phyloP scores from a whole-genome alignment of 768 basidiomycete species.

The Lactarius indigo region DNA sequence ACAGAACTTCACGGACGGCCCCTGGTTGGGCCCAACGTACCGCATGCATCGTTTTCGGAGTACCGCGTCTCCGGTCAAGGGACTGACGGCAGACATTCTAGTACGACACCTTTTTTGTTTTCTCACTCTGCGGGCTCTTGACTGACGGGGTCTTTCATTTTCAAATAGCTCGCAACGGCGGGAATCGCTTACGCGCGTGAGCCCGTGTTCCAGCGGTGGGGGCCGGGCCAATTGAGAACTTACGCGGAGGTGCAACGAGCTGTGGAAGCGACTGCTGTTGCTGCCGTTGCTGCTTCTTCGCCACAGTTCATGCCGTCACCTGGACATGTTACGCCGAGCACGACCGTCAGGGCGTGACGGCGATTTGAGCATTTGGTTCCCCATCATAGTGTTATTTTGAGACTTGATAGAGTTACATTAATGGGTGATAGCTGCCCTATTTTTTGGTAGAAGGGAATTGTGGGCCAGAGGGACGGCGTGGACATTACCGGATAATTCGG shows the following conservation, averaged over 20 bases:
- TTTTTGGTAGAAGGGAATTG: neutral
- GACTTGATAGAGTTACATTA: neutral
- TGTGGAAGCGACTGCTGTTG: constrained; percentile 16
- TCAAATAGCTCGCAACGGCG: constrained; percentile 60
- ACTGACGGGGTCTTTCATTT: neutral
- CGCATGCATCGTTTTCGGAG: constrained; percentile 85
- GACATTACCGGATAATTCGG: neutral
- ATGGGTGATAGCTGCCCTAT: neutral
- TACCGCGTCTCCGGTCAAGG: constrained; percentile 75
- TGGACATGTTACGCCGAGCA: neutral
- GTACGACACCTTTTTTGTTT: constrained; percentile 38
- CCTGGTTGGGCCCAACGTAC: constrained; percentile 53
- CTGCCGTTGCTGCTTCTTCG: neutral
- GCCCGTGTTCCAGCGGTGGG: constrained; percentile 55
- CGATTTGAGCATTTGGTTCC: neutral
- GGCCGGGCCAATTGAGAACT: constrained; percentile 44
- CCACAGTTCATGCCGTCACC: neutral
- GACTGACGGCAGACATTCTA: constrained; percentile 78
- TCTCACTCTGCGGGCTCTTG: neutral
- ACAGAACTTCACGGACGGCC: constrained; percentile 48
- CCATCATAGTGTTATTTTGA: neutral
- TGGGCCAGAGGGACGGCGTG: neutral
- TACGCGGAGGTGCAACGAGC: constrained; percentile 28
- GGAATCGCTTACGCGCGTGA: constrained; percentile 55
- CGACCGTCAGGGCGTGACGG: constrained; percentile 4